phyloP scores from a whole-genome alignment of 2,329 filamentous ascomycete genomes.

The Trichoderma atroviride region DNA sequence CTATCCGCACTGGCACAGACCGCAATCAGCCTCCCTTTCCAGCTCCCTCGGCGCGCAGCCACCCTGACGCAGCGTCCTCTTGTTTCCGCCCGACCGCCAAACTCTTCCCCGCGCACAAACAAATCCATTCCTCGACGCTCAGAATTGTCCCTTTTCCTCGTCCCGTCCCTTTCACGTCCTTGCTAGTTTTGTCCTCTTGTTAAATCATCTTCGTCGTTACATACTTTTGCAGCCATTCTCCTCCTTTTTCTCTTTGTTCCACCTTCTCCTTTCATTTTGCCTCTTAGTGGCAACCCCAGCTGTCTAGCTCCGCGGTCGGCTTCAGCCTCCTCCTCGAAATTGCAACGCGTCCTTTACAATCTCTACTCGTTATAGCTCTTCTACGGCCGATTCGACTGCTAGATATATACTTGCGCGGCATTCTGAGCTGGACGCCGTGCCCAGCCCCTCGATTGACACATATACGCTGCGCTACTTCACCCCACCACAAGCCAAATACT shows the following conservation, averaged over 20 bases:
- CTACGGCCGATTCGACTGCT: not conserved
- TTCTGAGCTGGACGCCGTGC: not conserved
- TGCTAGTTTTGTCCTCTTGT: not conserved
- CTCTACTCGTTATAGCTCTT: not conserved
- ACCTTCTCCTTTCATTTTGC: conserved; percentile 3
- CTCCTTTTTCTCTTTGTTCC: conserved; percentile 1
- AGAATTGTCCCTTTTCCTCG: conserved; percentile 11
- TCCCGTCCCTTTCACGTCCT: not conserved
- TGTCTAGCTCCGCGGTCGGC: conserved; percentile 20
- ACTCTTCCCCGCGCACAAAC: conserved; percentile 13
- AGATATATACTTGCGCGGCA: not conserved
- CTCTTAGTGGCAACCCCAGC: conserved; percentile 1
- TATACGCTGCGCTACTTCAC: conserved; percentile 3
- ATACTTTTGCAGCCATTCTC: not conserved
- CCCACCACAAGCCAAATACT: not conserved
- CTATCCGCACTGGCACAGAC: not conserved
- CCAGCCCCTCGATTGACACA: conserved; percentile 15
- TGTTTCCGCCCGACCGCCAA: conserved; percentile 20
- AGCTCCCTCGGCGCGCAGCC: not conserved
- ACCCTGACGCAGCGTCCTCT: conserved; percentile 12
- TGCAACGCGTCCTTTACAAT: conserved; percentile 23
- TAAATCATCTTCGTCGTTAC: not conserved
- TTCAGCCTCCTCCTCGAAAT: conserved; percentile 4
- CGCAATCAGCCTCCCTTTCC: not conserved
- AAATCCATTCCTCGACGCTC: conserved; percentile 10